phyloP scores from a whole-genome alignment of 768 basidiomycete genomes.

The Strobilomyces echinocephalus region DNA sequence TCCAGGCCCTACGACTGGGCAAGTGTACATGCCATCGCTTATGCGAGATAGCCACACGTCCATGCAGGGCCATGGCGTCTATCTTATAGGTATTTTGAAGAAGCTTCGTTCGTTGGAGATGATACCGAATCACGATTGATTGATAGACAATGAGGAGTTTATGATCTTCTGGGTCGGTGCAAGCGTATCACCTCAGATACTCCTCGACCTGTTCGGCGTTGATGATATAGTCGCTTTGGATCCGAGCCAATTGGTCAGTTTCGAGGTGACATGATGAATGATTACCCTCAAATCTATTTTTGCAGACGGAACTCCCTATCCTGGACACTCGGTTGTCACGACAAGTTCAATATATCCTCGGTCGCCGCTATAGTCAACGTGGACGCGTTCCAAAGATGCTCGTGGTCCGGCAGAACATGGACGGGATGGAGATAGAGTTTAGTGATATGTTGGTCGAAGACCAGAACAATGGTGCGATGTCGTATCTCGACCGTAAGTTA shows the following conservation, averaged over 20 bases:
- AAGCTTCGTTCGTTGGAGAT: constrained; percentile 11
- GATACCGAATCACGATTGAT: constrained; percentile 6
- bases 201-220: constrained; percentile 79
- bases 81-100: constrained; percentile 69
- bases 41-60: constrained; percentile 81
- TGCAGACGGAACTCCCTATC: constrained; percentile 63
- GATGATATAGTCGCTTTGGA: constrained; percentile 73
- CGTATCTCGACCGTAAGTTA: constrained; percentile 80
- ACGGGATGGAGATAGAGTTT: constrained; percentile 91
- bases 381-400: constrained; percentile 55
- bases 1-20: constrained; percentile 54
- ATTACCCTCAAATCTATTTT: constrained; percentile 8
- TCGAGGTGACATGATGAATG: not conserved
- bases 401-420: constrained; percentile 87
- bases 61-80: constrained; percentile 91
- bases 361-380: constrained; percentile 54
- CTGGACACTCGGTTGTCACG: constrained; percentile 72
- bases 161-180: constrained; percentile 90
- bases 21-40: constrained; percentile 61
- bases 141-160: constrained; percentile 78
- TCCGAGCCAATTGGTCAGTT: constrained; percentile 54
- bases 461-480: constrained; percentile 91
- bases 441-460: constrained; percentile 98
- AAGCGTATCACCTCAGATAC: constrained; percentile 73
- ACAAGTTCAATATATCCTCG: constrained; percentile 85